Base-by-base conservation (phyloP, 495 filamentous ascomycete species). In the Chaetomidium leptoderma region DNA sequence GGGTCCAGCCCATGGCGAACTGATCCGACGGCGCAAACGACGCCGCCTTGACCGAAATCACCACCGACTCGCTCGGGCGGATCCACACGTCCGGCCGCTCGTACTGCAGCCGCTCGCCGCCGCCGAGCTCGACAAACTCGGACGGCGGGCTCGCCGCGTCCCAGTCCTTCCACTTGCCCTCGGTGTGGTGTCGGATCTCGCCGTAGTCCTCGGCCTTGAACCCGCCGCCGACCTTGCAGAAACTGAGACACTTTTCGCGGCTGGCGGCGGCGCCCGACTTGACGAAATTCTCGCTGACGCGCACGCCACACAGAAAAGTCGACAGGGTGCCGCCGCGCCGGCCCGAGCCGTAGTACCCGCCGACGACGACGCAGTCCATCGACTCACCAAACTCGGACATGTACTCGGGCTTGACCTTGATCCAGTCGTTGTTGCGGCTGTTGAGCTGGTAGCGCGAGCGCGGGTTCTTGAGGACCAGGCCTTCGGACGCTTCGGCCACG, bases 361-460 rank as follows among this genome's bases (percentile, higher is more conserved):
- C 93, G 42, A 98, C 81, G 6, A 98, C 80, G 17, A 96, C 74
- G 49, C 90, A 86, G 66, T 98, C 93, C 10, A 98, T 82, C 6
- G 86, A 89, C 72, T 98, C 93, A 55, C 93, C 93, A 67, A 92
- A 97, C 61, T 96, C 93, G 24, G 84, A 86, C 93, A 98, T 97
- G 72, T 98, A 98, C 58, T 98, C 93, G 6, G 93, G 93, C 69
- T 98, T 98, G 19, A 98, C 91, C 70, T 98, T 98, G 77, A 97
- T 89, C 93, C 93, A 98, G 75, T 95, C 88, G 64, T 97, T 90
- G 66, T 93, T 93, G 29, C 93, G 88, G 61, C 91, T 88, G 69
- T 96, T 96, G 30, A 96, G 76, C 26, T 85, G 82, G 68, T 98
- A 98, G 47, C 81, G 75, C 3, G 91, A 93, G 13, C 87, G 79